Percentiles rank a stretch among this genome's conserved stretches.
Evolutionary conservation across 768 basidiomycete species (phyloP).

Genomic region (Serendipita vermifera): DNA sequence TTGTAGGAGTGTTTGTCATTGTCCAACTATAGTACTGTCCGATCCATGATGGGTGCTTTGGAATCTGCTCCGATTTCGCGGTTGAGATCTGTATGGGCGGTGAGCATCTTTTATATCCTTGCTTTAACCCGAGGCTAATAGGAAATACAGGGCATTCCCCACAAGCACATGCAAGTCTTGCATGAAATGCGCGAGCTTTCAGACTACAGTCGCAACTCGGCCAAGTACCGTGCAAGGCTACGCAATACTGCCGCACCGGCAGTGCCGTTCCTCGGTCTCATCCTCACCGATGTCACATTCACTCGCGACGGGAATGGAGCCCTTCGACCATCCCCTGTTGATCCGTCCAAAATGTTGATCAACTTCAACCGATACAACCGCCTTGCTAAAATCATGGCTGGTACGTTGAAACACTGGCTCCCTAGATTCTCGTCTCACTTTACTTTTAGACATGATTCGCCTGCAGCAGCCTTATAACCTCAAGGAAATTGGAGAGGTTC

Average conservation of each 20-base stretch:
- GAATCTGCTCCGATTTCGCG: conserved; percentile 92
- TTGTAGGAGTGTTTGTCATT: conserved; percentile 67
- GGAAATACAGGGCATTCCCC: conserved; percentile 53
- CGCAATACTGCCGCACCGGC: conserved; percentile 85
- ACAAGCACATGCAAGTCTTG: conserved; percentile 70
- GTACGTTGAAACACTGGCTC: conserved; percentile 25
- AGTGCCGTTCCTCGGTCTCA: conserved; percentile 87
- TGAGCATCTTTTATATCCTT: conserved; percentile 29
- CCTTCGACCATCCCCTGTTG: conserved; percentile 62
- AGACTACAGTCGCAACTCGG: conserved; percentile 81
- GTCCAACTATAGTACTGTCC: conserved; percentile 84
- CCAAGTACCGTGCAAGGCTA: conserved; percentile 79
- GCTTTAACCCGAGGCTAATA: conserved; percentile 1
- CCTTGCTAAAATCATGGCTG: conserved; percentile 72
- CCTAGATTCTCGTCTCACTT: not conserved
- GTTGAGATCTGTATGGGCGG: conserved; percentile 86
- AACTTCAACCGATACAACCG: conserved; percentile 98
- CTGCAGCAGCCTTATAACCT: conserved; percentile 81
- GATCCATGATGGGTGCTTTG: conserved; percentile 85
- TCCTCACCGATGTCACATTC: conserved; percentile 88
- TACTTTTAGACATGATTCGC: conserved; percentile 65
- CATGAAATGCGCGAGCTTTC: conserved; percentile 74
- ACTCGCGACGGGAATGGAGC: conserved; percentile 91
- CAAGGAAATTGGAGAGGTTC: conserved; percentile 80
- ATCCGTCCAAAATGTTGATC: conserved; percentile 63